phyloP scores from a whole-genome alignment of 176 grass and related monocot genomes.

The Hsuehochloa calcarea region DNA sequence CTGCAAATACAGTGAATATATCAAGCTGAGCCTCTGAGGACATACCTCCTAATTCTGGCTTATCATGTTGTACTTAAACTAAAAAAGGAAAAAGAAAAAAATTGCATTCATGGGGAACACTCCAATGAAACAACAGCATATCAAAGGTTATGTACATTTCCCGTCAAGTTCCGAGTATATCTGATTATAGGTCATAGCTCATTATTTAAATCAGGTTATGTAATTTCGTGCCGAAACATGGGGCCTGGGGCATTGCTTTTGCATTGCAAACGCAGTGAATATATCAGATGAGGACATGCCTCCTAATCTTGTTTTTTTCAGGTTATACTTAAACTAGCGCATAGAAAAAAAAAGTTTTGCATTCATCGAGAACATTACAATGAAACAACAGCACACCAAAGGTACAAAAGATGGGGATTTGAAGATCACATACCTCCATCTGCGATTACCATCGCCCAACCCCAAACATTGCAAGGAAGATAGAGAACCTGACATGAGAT shows the following conservation, averaged over 20 bases:
- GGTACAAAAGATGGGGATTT: background rate
- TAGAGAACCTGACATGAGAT: conserved; percentile 34
- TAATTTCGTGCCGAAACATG: background rate
- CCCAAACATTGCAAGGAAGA: conserved; percentile 39
- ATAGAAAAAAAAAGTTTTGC: background rate
- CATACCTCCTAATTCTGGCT: background rate
- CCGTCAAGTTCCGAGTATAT: background rate
- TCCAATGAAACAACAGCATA: background rate
- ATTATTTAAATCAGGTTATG: background rate
- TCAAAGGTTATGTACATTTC: background rate
- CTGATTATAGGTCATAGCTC: background rate
- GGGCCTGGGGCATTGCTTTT: background rate
- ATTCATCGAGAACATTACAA: background rate
- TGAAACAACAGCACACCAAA: background rate
- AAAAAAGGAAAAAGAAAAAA: background rate
- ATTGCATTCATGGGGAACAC: background rate
- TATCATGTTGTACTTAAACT: background rate
- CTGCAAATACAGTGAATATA: background rate
- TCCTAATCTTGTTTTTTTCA: background rate
- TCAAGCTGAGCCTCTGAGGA: background rate
- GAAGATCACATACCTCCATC: conserved; percentile 78
- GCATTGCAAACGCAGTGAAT: background rate
- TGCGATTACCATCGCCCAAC: conserved; percentile 34
- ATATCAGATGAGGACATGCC: background rate
- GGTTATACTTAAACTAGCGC: background rate